These are phyloP conservation scores for Lentinula edodes DNA, from an alignment of 768 basidiomycete genomes.

Conservation along the genomic window DNA sequence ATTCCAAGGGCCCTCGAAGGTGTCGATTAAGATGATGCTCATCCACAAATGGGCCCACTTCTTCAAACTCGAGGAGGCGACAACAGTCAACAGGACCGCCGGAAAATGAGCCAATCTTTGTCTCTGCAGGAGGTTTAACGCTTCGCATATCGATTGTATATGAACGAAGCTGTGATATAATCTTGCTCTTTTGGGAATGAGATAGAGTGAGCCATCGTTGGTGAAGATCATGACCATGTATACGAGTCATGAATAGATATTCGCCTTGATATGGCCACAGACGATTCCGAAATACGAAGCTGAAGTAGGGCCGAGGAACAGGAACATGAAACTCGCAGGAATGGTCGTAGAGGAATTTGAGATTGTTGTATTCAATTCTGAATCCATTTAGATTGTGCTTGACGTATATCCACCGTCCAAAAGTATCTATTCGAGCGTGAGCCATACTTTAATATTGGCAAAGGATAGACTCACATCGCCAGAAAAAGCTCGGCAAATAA, in stretches of 20 bases:
- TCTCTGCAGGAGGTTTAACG: not conserved
- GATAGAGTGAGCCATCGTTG: not conserved
- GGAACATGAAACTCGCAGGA: too few species aligned
- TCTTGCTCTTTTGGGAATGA: not conserved
- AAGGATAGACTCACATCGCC: not conserved
- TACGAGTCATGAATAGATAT: not conserved
- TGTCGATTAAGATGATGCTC: not conserved
- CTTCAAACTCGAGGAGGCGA: not conserved
- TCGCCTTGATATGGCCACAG: not conserved
- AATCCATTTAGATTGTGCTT: too few species aligned
- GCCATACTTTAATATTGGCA: too few species aligned
- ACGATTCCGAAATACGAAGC: not conserved
- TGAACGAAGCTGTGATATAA: not conserved
- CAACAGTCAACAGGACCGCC: not conserved
- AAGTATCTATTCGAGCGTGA: too few species aligned
- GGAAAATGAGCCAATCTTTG: not conserved
- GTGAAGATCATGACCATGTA: not conserved
- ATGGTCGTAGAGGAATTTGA: too few species aligned
- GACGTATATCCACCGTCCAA: too few species aligned
- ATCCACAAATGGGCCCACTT: not conserved
- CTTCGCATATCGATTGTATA: not conserved
- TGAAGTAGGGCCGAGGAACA: too few species aligned
- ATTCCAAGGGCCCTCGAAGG: not conserved
- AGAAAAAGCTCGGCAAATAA: not conserved
- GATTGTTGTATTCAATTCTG: too few species aligned